Percentiles rank a stretch among this genome's conserved stretches.
phyloP scores from a whole-genome alignment of 2,329 filamentous ascomycete genomes.

The Sclerotinia spermophila region DNA sequence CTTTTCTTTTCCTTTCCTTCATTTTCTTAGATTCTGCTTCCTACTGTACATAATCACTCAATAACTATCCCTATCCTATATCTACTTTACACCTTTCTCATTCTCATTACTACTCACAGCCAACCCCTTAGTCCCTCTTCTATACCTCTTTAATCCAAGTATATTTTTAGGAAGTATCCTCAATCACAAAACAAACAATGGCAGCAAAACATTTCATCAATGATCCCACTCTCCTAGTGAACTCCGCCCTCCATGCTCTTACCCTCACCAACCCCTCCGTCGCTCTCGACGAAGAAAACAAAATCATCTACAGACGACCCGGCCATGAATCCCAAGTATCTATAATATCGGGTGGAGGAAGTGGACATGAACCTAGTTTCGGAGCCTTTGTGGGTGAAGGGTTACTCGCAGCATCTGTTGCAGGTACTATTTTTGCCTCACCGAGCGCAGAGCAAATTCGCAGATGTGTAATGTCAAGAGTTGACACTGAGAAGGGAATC shows the following conservation, averaged over 20 bases:
- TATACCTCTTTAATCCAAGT: neutral
- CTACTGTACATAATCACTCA: neutral
- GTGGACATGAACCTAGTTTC: conserved; percentile 87
- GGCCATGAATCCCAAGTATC: conserved; percentile 62
- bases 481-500: conserved; percentile 69
- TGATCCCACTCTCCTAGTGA: conserved; percentile 75
- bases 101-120: neutral
- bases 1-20: neutral
- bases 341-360: conserved; percentile 82
- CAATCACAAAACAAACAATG: conserved; percentile 36
- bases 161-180: neutral
- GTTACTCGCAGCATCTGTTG: conserved; percentile 75
- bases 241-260: conserved; percentile 69
- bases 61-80: neutral
- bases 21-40: neutral
- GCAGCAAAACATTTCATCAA: conserved; percentile 84
- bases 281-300: conserved; percentile 73
- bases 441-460: conserved; percentile 81
- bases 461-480: conserved; percentile 67
- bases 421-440: conserved; percentile 82
- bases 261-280: conserved; percentile 82
- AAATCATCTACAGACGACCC: conserved; percentile 75
- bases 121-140: neutral
- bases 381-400: conserved; percentile 80
- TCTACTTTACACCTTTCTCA: neutral